phyloP scores from a whole-genome alignment of 768 basidiomycete genomes.

The Baorangia bicolor region DNA sequence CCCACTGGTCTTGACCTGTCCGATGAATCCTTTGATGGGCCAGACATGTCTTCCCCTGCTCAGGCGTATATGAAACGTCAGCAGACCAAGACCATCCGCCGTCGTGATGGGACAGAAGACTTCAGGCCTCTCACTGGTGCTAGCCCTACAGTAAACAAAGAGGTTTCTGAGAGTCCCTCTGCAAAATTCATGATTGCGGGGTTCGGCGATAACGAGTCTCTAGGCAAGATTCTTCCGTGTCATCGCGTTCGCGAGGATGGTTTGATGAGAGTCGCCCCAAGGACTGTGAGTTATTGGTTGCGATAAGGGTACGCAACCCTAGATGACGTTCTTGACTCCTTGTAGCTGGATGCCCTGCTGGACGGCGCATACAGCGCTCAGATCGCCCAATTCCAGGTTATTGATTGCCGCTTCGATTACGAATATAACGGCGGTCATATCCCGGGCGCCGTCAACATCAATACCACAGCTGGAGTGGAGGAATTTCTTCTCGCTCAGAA shows the following conservation, averaged over 20 bases:
- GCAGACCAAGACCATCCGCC: conserved; percentile 71
- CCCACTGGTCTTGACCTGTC: conserved; percentile 46
- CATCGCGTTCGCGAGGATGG: conserved; percentile 94
- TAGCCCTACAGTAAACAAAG: conserved; percentile 45
- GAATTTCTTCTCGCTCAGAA: conserved; percentile 67
- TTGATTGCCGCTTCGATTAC: conserved; percentile 98
- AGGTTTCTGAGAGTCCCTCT: conserved; percentile 56
- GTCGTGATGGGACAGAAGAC: conserved; percentile 81
- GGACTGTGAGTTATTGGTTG: conserved; percentile 59
- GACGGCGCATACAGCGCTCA: conserved; percentile 67
- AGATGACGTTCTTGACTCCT: conserved; percentile 6
- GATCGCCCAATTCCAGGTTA: conserved; percentile 71
- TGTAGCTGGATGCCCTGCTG: conserved; percentile 74
- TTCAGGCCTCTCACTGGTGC: conserved; percentile 73
- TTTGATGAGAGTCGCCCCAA: conserved; percentile 79
- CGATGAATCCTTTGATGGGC: conserved; percentile 49
- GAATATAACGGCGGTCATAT: conserved; percentile 95
- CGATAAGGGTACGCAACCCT: neutral
- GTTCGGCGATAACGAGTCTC: conserved; percentile 90
- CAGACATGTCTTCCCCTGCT: conserved; percentile 77
- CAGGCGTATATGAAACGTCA: conserved; percentile 79
- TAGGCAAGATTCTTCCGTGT: conserved; percentile 93
- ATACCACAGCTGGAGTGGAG: conserved; percentile 76
- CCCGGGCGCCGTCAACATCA: conserved; percentile 88
- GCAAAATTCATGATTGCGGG: conserved; percentile 59